Conservation (phyloP, 805 yeast species). For the Hanseniaspora hatyaiensis region DNA sequence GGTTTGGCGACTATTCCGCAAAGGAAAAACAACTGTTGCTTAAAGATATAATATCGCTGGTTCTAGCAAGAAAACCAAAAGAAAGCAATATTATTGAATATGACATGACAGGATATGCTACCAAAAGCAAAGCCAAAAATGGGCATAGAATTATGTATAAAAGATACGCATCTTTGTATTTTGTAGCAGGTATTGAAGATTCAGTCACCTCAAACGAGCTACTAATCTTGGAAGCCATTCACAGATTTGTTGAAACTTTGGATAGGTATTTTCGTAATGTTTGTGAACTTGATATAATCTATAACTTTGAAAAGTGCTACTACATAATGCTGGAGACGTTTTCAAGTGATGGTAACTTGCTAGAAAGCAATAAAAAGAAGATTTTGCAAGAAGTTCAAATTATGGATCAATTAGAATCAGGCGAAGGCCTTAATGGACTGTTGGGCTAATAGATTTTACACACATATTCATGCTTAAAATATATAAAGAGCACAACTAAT, state of each 20-base stretch:
- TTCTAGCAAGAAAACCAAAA: slow-evolving; percentile 73
- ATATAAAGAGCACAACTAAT: not conserved
- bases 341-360: slow-evolving; percentile 69
- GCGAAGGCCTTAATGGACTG: slow-evolving; percentile 47
- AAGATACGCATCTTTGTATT: slow-evolving; percentile 85
- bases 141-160: slow-evolving; percentile 67
- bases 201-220: slow-evolving; percentile 58
- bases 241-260: slow-evolving; percentile 92
- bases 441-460: slow-evolving; percentile 23
- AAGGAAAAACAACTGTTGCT: slow-evolving; percentile 77
- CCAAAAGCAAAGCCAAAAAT: not conserved
- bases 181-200: slow-evolving; percentile 68
- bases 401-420: slow-evolving; percentile 76
- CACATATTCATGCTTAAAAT: not conserved
- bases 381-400: slow-evolving; percentile 64
- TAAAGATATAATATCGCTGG: slow-evolving; percentile 74
- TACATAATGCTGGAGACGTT: slow-evolving; percentile 81
- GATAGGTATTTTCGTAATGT: slow-evolving; percentile 92
- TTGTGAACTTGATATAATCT: slow-evolving; percentile 90
- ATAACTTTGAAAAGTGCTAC: slow-evolving; percentile 89
- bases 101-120: slow-evolving; percentile 27
- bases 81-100: slow-evolving; percentile 93
- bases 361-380: slow-evolving; percentile 72
- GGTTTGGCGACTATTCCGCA: slow-evolving; percentile 78
- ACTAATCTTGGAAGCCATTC: slow-evolving; percentile 72